These are phyloP conservation scores for Coprinopsis cinerea DNA, from an alignment of 768 basidiomycete species.

Conservation along the genomic window DNA sequence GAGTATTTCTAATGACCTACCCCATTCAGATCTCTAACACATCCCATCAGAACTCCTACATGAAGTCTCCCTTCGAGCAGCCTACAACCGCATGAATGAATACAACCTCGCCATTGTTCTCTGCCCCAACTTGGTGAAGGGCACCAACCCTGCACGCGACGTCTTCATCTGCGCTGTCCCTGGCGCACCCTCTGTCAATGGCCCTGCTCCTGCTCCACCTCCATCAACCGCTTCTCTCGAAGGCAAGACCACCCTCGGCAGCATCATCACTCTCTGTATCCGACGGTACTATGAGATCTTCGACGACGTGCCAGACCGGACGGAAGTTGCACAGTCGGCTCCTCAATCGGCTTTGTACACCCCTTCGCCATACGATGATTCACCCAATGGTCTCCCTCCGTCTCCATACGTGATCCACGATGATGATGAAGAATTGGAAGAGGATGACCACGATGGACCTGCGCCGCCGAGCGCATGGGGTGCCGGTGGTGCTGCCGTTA, in stretches of 20 bases:
- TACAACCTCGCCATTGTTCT: slow-evolving; percentile 78
- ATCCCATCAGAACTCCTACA: slow-evolving; percentile 62
- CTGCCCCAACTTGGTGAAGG: slow-evolving; percentile 71
- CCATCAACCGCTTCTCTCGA: slow-evolving; percentile 20
- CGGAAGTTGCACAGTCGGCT: slow-evolving; percentile 43
- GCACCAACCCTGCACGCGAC: slow-evolving; percentile 62
- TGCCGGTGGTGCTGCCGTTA: slow-evolving; percentile 15
- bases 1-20: slow-evolving; percentile 20
- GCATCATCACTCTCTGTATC: slow-evolving; percentile 71
- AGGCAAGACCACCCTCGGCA: slow-evolving; percentile 60
- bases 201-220: slow-evolving; percentile 17
- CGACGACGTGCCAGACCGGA: slow-evolving; percentile 69
- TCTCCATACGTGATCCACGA: slow-evolving; percentile 23
- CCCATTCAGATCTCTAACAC: slow-evolving; percentile 10
- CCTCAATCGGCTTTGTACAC: slow-evolving; percentile 9
- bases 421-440: slow-evolving; percentile 72
- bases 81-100: slow-evolving; percentile 74
- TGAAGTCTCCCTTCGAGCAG: slow-evolving; percentile 65
- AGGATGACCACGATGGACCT: slow-evolving; percentile 48
- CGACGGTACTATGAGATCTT: slow-evolving; percentile 82
- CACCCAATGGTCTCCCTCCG: neutral
- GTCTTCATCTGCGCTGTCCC: slow-evolving; percentile 69
- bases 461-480: slow-evolving; percentile 35
- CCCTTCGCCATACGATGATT: neutral
- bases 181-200: slow-evolving; percentile 36